A percentile compares a stretch with the other conserved stretches of the same genome.
Conservation (phyloP, 805 yeast genomes). For the Kazachstania taianensis region DNA sequence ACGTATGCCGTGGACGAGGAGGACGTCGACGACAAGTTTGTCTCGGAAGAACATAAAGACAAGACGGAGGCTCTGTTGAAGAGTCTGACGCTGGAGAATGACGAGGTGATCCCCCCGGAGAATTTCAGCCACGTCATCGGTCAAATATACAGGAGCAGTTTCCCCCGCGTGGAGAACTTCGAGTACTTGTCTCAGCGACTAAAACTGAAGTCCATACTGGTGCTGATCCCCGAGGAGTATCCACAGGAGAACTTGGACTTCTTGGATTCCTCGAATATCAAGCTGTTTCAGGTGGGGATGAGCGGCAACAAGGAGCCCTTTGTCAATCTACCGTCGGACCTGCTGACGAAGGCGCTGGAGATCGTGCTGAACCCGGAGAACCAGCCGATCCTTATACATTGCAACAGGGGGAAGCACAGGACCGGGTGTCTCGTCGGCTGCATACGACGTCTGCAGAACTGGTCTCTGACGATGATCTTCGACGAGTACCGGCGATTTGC, state of each 20-base stretch:
- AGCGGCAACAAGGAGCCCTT: constrained; percentile 94
- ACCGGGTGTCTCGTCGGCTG: constrained; percentile 97
- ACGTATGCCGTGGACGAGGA: constrained; percentile 15
- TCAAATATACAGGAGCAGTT: constrained; percentile 74
- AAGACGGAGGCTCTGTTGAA: constrained; percentile 8
- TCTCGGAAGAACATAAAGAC: constrained; percentile 15
- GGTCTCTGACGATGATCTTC: constrained; percentile 90
- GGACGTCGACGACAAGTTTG: constrained; percentile 15
- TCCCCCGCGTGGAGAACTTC: constrained; percentile 81
- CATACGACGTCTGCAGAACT: constrained; percentile 73
- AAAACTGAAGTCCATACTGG: constrained; percentile 62
- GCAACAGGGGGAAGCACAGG: constrained; percentile 93
- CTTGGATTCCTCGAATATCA: constrained; percentile 48
- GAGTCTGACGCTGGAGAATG: neutral
- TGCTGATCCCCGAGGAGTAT: constrained; percentile 85
- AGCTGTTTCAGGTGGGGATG: constrained; percentile 79
- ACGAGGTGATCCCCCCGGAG: constrained; percentile 56
- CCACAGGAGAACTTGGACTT: constrained; percentile 68
- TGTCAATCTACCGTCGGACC: constrained; percentile 58
- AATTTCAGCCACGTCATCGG: constrained; percentile 80
- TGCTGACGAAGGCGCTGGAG: constrained; percentile 70
- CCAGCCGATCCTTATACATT: constrained; percentile 88
- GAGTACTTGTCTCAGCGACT: constrained; percentile 48
- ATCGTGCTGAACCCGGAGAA: constrained; percentile 76
- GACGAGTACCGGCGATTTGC: constrained; percentile 94